Base-by-base conservation (phyloP, 305 asterid genomes). In the Caryopteris hybrid region DNA sequence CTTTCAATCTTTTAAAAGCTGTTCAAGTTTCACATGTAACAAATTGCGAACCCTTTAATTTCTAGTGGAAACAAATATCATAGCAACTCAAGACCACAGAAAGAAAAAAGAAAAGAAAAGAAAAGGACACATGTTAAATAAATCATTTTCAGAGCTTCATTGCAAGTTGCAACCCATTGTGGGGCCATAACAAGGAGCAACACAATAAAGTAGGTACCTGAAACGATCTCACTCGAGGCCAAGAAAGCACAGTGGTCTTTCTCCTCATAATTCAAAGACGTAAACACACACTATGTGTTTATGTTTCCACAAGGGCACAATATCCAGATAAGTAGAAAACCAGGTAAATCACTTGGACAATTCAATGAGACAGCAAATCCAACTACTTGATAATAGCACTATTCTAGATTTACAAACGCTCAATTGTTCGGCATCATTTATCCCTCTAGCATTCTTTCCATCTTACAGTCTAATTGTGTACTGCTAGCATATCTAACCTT, bases 311-410 rank as follows among this genome's bases (percentile, higher is more conserved):
- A 48, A 23, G 34, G 34, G 47, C 16, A 7, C 8, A 33, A 4
- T 11, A 55, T 57, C 31, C 45, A 43, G 45, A 63, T 25, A 61
- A 46, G n/a, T 9, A 21, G 8, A 61, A 12, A 29, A 71, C 50
- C 9, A 61, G 69, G 66, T 48, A 59, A 17, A 47, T 53, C 18
- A 18, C 52, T 7, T 42, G 51, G 47, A 39, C 50, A 33, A 9
- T 53, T 56, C 64, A 65, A 43, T n/a, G 1, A 70, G 39, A 48
- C 66, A 54, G 20, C 17, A 54, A 55, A 60, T 53, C 20, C 23
- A 38, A 53, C 68, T 66, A 55, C 41, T 66, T 25, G 33, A 20
- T 25, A 61, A 63, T 46, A 54, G 42, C 63, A 65, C 45, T 36
- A 55, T 9, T 23, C 47, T 23, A 46, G 31, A 52, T 45, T 17